phyloP scores from a whole-genome alignment of 768 basidiomycete species.

The Astraeus odoratus region DNA sequence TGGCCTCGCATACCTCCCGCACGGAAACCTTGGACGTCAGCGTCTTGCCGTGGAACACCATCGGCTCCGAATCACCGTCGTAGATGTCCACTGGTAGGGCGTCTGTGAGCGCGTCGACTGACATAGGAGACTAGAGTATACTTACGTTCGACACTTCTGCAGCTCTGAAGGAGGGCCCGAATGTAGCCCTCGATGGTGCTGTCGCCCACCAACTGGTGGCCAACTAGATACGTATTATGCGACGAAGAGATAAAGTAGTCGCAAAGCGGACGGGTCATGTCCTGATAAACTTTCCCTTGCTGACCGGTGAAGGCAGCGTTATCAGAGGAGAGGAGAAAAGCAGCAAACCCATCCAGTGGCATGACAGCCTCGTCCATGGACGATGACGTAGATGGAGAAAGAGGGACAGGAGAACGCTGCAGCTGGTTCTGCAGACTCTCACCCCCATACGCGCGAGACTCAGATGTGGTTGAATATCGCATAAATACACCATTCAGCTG shows the following conservation, averaged over 20 bases:
- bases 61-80: conserved; percentile 79
- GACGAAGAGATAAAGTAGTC: conserved; percentile 89
- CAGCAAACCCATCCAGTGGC: conserved; percentile 62
- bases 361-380: conserved; percentile 10
- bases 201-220: conserved; percentile 79
- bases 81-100: conserved; percentile 79
- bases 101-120: not conserved
- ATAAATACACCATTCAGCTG: conserved; percentile 32
- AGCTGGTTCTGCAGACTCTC: not conserved
- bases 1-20: conserved; percentile 75
- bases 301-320: conserved; percentile 58
- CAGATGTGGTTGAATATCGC: conserved; percentile 24
- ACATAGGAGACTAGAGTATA: not conserved
- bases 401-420: not conserved
- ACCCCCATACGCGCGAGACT: too few relatives aligned
- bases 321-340: conserved; percentile 75
- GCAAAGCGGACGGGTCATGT: conserved; percentile 83
- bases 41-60: conserved; percentile 87
- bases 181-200: conserved; percentile 93
- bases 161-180: conserved; percentile 79
- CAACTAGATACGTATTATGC: conserved; percentile 90
- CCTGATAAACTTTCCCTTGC: conserved; percentile 53
- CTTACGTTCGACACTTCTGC: conserved; percentile 90
- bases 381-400: not conserved
- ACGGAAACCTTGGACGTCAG: conserved; percentile 78